phyloP scores from a whole-genome alignment of 371 early-diverging fungal species.

The Mortierella polycephala region DNA sequence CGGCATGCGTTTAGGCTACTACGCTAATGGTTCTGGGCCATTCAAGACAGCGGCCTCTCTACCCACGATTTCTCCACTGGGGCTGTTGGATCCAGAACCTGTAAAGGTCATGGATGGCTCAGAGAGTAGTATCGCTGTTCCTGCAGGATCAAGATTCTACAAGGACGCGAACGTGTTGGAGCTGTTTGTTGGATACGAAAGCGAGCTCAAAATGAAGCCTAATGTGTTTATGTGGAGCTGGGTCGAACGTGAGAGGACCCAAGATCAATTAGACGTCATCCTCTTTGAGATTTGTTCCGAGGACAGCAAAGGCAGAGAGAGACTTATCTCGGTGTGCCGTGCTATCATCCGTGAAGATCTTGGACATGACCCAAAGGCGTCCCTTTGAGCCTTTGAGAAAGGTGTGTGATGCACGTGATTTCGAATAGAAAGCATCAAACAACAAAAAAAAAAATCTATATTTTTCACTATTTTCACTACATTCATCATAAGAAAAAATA shows the following conservation, averaged over 20 bases:
- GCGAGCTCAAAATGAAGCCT: conserved; percentile 37
- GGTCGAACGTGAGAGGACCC: conserved; percentile 33
- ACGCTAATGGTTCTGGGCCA: conserved; percentile 34
- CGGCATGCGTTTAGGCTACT: conserved; percentile 31
- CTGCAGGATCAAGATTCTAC: conserved; percentile 22
- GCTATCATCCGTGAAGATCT: conserved; percentile 10
- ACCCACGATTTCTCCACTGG: neutral
- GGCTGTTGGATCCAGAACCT: neutral
- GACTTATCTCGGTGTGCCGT: conserved; percentile 16
- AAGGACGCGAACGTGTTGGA: conserved; percentile 22
- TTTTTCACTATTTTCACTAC: no score
- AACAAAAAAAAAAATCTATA: no score
- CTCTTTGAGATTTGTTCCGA: conserved; percentile 39
- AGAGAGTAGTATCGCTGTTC: conserved; percentile 9
- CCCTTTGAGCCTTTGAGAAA: no score
- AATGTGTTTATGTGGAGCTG: conserved; percentile 40
- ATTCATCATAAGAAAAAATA: no score
- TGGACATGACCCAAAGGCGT: no score
- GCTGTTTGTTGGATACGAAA: conserved; percentile 35
- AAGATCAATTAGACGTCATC: conserved; percentile 19
- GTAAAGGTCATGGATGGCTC: neutral
- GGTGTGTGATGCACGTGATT: no score
- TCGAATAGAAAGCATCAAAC: no score
- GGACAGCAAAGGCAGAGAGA: conserved; percentile 13
- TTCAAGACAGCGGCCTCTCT: conserved; percentile 6